Percentiles rank a stretch among this genome's conserved stretches.
Evolutionary conservation across 805 yeast species (phyloP).

Genomic region (Nakazawaea holstii): DNA sequence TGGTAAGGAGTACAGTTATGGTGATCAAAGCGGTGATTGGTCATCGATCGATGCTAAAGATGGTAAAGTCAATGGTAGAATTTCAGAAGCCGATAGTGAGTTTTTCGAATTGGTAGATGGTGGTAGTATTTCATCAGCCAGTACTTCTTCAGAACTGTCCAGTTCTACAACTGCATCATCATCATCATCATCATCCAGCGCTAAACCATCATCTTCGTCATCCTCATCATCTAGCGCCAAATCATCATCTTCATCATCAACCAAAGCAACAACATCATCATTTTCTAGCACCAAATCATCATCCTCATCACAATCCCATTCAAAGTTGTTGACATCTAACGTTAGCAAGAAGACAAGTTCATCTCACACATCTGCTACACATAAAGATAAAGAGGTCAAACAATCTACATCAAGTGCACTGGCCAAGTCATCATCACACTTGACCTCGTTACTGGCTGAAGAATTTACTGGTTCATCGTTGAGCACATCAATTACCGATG

Average conservation of each 20-base stretch:
- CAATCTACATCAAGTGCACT: too few relatives aligned
- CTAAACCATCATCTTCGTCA: background rate
- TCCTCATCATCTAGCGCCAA: background rate
- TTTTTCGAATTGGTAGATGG: slow-evolving; percentile 31
- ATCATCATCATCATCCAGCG: background rate
- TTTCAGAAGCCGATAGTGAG: slow-evolving; percentile 35
- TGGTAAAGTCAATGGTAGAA: slow-evolving; percentile 62
- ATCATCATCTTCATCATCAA: background rate
- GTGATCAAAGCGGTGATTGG: slow-evolving; percentile 53
- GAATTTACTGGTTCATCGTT: too few relatives aligned
- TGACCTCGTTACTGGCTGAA: too few relatives aligned
- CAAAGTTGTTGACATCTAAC: too few relatives aligned
- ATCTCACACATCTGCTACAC: too few relatives aligned
- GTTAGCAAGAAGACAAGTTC: too few relatives aligned
- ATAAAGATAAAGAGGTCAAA: too few relatives aligned
- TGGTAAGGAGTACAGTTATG: slow-evolving; percentile 52
- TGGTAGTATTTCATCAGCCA: background rate
- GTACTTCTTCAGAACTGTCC: background rate
- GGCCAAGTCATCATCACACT: too few relatives aligned
- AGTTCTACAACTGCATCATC: background rate
- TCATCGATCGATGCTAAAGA: slow-evolving; percentile 48
- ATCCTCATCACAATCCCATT: background rate
- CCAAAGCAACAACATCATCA: too few relatives aligned
- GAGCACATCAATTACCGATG: too few relatives aligned
- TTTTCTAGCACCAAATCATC: too few relatives aligned